Evolutionary conservation across 768 basidiomycete genomes (phyloP).

Genomic region (Peribolospora kevripleyi): DNA sequence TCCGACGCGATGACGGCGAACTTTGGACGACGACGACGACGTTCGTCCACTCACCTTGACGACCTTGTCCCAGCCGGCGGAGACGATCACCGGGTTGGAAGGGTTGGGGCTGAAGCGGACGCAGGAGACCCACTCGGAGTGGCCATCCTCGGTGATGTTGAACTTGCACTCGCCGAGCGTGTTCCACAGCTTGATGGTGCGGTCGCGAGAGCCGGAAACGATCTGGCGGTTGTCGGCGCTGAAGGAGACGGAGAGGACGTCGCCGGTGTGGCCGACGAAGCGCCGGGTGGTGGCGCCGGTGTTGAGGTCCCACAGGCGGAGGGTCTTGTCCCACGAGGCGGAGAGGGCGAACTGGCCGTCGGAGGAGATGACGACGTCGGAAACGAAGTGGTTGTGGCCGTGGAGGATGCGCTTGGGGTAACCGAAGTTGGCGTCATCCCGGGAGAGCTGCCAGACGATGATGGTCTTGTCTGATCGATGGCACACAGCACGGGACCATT

Average conservation of each 20-base stretch:
- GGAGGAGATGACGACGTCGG: conserved; percentile 93
- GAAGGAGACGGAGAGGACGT: conserved; percentile 97
- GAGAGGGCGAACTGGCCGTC: conserved; percentile 99
- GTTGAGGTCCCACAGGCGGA: conserved; percentile 98
- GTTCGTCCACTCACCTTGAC: conserved; percentile 53
- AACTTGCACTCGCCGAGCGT: conserved; percentile 99
- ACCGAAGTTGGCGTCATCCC: conserved; percentile 55
- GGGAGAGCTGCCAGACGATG: conserved; percentile 97
- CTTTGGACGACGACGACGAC: neutral
- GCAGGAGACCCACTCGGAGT: conserved; percentile 97
- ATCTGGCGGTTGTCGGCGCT: conserved; percentile 99
- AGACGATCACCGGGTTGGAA: conserved; percentile 91
- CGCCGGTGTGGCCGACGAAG: conserved; percentile 93
- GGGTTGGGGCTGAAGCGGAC: conserved; percentile 98
- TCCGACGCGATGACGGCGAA: neutral
- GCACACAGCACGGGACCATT: conserved; percentile 10
- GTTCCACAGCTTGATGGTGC: conserved; percentile 98
- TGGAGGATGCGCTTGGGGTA: conserved; percentile 92
- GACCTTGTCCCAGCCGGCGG: conserved; percentile 98
- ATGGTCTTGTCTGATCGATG: conserved; percentile 61
- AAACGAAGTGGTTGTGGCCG: conserved; percentile 98
- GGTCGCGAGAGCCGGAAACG: conserved; percentile 91
- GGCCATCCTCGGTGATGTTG: conserved; percentile 96
- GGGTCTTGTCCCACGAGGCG: conserved; percentile 98
- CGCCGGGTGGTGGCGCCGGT: conserved; percentile 84